Evolutionary conservation across 2,329 filamentous ascomycete genomes (phyloP).

Genomic region (Trichoderma simmonsii): DNA sequence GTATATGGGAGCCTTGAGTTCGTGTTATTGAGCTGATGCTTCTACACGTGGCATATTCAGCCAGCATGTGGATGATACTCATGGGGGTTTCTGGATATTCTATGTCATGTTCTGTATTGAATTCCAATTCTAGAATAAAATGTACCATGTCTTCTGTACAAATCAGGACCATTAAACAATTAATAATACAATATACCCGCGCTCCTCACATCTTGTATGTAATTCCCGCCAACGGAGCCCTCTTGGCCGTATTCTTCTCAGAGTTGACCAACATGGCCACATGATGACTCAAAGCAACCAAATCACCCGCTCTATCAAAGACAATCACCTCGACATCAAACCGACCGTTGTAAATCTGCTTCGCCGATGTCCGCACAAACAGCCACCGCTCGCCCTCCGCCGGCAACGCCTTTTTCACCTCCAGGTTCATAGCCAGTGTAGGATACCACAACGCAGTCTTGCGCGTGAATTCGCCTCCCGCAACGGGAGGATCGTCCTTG

Average conservation of each 20-base stretch:
- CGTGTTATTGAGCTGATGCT: background rate
- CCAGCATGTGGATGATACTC: background rate
- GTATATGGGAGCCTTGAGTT: conserved; percentile 28
- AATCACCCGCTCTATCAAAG: conserved; percentile 44
- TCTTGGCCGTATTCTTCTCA: conserved; percentile 23
- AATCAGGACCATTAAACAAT: background rate
- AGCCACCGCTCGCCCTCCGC: conserved; percentile 69
- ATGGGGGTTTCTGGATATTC: background rate
- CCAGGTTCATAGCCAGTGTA: conserved; percentile 70
- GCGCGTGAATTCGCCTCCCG: conserved; percentile 23
- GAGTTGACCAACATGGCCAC: conserved; percentile 31
- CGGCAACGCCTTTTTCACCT: conserved; percentile 71
- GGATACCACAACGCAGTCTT: conserved; percentile 65
- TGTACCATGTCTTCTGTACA: background rate
- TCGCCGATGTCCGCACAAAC: conserved; percentile 61
- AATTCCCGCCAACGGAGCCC: background rate
- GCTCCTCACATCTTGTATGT: background rate
- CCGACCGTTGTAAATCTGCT: conserved; percentile 66
- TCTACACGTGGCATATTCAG: background rate
- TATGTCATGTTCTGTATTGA: background rate
- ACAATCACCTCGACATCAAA: conserved; percentile 72
- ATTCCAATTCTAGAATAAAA: background rate
- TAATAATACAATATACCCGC: background rate
- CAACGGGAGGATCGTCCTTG: conserved; percentile 21
- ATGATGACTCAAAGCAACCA: conserved; percentile 33